Evolutionary conservation across 2,329 filamentous ascomycete species (phyloP).

Genomic region (Exophiala oligosperma): DNA sequence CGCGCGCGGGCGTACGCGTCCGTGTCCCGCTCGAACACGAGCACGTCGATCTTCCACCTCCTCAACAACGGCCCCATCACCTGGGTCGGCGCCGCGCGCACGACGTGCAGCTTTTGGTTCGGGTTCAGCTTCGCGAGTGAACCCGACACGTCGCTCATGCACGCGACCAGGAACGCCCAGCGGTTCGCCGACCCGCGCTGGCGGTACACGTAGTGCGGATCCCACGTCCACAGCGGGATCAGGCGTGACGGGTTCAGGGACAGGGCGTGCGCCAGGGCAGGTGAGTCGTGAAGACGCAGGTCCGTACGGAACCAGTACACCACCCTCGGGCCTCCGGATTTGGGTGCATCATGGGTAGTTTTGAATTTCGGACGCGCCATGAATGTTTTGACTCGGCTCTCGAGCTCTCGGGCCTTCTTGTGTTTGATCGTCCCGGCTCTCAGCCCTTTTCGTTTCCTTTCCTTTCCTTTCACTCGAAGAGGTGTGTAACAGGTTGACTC

Average conservation of each 20-base stretch:
- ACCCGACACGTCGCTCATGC: slow-evolving; percentile 67
- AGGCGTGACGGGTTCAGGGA: slow-evolving; percentile 67
- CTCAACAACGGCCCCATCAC: slow-evolving; percentile 71
- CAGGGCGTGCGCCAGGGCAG: slow-evolving; percentile 69
- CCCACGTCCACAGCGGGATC: slow-evolving; percentile 79
- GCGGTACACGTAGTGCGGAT: slow-evolving; percentile 75
- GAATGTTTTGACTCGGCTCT: too few species aligned
- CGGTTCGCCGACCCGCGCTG: slow-evolving; percentile 70
- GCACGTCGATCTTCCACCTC: slow-evolving; percentile 70
- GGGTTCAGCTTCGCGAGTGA: slow-evolving; percentile 67
- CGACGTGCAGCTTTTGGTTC: slow-evolving; percentile 69
- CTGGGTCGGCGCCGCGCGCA: slow-evolving; percentile 66
- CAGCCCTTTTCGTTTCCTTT: too few species aligned
- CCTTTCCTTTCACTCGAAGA: too few species aligned
- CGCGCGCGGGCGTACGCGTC: slow-evolving; percentile 69
- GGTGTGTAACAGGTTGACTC: too few species aligned
- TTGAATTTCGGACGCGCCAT: too few species aligned
- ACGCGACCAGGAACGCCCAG: slow-evolving; percentile 74
- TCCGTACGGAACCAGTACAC: slow-evolving; percentile 81
- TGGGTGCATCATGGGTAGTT: too few species aligned
- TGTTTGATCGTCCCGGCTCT: too few species aligned
- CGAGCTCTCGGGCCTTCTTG: too few species aligned
- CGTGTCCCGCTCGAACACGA: slow-evolving; percentile 78
- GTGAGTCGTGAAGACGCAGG: slow-evolving; percentile 74
- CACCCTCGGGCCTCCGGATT: slow-evolving; percentile 48